Conservation (phyloP, 345 rosid species). For the Brassica incana region DNA sequence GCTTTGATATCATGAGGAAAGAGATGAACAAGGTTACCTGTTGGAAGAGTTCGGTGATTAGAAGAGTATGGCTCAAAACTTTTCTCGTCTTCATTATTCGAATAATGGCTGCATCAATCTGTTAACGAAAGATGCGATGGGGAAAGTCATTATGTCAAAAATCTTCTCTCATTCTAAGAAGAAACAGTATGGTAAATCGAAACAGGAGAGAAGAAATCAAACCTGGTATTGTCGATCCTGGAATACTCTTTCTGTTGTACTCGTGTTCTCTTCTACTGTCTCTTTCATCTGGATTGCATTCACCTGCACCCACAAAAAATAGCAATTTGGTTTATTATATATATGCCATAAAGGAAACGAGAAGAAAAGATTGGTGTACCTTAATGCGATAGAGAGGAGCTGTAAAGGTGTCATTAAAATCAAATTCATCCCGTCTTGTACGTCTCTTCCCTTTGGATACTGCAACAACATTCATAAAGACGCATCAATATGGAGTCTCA, state of each 20-base stretch:
- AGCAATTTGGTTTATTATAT: not conserved
- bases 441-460: conserved; percentile 94
- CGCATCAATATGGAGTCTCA: not conserved
- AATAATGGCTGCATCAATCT: conserved; percentile 99
- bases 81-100: conserved; percentile 98
- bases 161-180: not conserved
- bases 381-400: conserved; percentile 87
- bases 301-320: conserved; percentile 56
- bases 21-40: conserved; percentile 60
- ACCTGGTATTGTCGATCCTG: conserved; percentile 99
- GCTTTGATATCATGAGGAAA: conserved; percentile 20
- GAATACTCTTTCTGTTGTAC: conserved; percentile 96
- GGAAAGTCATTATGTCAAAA: not conserved
- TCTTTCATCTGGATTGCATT: conserved; percentile 99
- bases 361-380: conserved; percentile 43
- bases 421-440: conserved; percentile 89
- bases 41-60: conserved; percentile 97
- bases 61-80: conserved; percentile 93
- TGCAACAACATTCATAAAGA: conserved; percentile 31
- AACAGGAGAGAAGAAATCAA: not conserved
- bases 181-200: not conserved
- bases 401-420: conserved; percentile 75
- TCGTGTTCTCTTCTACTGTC: conserved; percentile 96
- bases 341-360: not conserved
- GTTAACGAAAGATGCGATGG: conserved; percentile 6